These are phyloP conservation scores for Jacaranda mimosifolia DNA, from an alignment of 257 asterid species.

Conservation along the genomic window DNA sequence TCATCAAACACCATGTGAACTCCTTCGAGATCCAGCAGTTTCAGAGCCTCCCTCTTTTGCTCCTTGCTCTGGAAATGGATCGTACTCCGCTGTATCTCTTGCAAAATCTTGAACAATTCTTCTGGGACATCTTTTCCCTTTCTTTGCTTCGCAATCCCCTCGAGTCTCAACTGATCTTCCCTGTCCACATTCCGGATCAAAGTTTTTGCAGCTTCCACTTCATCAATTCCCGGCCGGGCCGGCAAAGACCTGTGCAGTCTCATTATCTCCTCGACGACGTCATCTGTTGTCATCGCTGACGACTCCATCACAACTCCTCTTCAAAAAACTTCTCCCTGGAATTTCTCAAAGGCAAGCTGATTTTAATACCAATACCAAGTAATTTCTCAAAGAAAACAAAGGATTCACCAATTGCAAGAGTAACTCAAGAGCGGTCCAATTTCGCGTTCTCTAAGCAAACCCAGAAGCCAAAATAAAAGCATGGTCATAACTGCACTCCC, in stretches of 20 bases:
- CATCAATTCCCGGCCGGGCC: constrained; percentile 79
- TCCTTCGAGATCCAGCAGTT: constrained; percentile 74
- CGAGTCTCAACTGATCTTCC: constrained; percentile 71
- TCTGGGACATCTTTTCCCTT: constrained; percentile 72
- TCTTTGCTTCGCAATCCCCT: constrained; percentile 55
- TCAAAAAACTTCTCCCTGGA: constrained; percentile 15
- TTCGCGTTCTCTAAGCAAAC: background rate
- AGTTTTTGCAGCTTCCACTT: constrained; percentile 68
- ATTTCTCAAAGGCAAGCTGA: constrained; percentile 2
- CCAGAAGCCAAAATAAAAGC: background rate
- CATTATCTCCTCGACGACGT: constrained; percentile 77
- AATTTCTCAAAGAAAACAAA: background rate
- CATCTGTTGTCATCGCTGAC: constrained; percentile 55
- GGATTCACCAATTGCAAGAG: background rate
- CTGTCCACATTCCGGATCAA: constrained; percentile 66
- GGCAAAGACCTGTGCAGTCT: constrained; percentile 75
- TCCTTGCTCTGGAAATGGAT: constrained; percentile 72
- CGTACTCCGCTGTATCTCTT: constrained; percentile 67
- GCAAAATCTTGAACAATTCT: constrained; percentile 66
- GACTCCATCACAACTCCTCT: constrained; percentile 27
- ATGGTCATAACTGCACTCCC: too few species aligned
- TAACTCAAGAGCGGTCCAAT: background rate
- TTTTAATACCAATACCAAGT: background rate
- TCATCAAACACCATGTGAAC: constrained; percentile 68
- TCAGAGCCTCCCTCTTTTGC: constrained; percentile 69